phyloP scores from a whole-genome alignment of 140 eudicot genomes.

The Cichorium intybus region DNA sequence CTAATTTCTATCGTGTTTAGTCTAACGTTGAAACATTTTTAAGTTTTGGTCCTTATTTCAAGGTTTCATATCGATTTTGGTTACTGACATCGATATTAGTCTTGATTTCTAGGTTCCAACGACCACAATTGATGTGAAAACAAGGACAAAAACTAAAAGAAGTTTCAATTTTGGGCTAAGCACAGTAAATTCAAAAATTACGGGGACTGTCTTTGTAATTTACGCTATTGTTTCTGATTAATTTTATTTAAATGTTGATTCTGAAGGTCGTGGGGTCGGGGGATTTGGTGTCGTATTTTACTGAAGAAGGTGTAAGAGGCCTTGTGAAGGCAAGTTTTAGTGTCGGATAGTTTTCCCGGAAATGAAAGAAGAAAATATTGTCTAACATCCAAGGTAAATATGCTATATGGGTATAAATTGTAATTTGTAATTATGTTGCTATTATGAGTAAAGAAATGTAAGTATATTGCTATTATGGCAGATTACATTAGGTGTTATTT shows the following conservation, averaged over 20 bases:
- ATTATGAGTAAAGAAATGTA: neutral
- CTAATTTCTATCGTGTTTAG: too few relatives aligned
- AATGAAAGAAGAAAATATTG: conserved; percentile 58
- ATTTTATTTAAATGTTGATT: neutral
- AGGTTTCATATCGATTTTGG: too few relatives aligned
- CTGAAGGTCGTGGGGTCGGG: conserved; percentile 59
- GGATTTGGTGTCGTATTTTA: conserved; percentile 55
- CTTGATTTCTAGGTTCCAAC: too few relatives aligned
- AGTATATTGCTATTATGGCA: conserved; percentile 15
- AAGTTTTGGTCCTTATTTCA: too few relatives aligned
- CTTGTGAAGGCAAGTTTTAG: conserved; percentile 66
- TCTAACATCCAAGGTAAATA: conserved; percentile 46
- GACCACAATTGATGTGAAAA: too few relatives aligned
- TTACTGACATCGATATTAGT: too few relatives aligned
- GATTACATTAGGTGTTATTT: conserved; percentile 51
- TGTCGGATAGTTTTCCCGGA: conserved; percentile 68
- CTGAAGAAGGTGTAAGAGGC: conserved; percentile 59
- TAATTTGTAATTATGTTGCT: neutral
- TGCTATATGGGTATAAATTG: neutral
- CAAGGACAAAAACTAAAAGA: too few relatives aligned
- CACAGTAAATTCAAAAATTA: too few relatives aligned
- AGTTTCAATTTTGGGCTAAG: too few relatives aligned
- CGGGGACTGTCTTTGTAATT: too few relatives aligned
- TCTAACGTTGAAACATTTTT: too few relatives aligned
- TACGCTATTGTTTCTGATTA: neutral